Evolutionary conservation across 1,284 basidiomycete genomes (phyloP).

Genomic region (Cerioporus squamosus): DNA sequence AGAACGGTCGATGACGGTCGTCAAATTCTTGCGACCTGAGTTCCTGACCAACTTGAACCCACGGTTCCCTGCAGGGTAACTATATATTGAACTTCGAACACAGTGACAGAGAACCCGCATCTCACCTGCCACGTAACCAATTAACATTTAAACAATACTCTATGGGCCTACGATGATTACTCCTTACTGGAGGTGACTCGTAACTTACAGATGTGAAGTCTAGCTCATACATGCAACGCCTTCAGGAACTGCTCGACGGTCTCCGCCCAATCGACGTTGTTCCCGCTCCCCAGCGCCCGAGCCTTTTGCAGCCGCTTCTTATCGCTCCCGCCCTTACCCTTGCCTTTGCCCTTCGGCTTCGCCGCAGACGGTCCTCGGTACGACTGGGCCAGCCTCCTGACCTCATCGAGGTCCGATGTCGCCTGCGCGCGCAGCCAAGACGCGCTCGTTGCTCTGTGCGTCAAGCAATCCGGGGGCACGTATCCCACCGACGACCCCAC

Average conservation of each 20-base stretch:
- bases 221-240: conserved; percentile 13
- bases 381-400: conserved; percentile 65
- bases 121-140: no score
- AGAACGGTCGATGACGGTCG: no score
- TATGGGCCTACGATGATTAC: no score
- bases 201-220: no score
- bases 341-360: conserved; percentile 17
- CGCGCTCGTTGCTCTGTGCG: conserved; percentile 63
- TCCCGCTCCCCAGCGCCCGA: conserved; percentile 25
- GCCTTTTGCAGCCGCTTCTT: conserved; percentile 25
- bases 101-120: no score
- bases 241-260: conserved; percentile 29
- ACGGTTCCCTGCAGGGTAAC: no score
- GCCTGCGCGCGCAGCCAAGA: conserved; percentile 78
- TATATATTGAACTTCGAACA: no score
- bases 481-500: conserved; percentile 48
- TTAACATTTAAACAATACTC: no score
- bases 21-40: no score
- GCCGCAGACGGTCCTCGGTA: conserved; percentile 42
- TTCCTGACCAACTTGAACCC: no score
- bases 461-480: conserved; percentile 55
- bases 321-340: conserved; percentile 7
- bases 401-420: conserved; percentile 66
- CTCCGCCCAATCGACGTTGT: conserved; percentile 29
- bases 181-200: no score